phyloP scores from a whole-genome alignment of 106 monocot species.

The Apostasia shenzhenica region DNA sequence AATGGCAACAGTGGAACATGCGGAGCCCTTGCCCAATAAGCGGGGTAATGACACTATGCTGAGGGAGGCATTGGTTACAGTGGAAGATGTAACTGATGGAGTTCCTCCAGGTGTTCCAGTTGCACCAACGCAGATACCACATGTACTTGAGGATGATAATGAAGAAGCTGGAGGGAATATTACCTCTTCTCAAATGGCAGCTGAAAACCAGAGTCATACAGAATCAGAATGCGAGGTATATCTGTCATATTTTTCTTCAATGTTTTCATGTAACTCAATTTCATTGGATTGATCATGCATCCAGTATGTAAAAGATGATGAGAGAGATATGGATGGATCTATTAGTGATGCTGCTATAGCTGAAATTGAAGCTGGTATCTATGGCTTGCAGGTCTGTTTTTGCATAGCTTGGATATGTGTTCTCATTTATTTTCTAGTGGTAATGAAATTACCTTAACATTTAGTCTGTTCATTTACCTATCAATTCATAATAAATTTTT shows the following conservation, averaged over 20 bases:
- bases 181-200: conserved; percentile 16
- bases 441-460: neutral
- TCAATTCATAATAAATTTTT: too few species aligned
- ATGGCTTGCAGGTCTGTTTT: conserved; percentile 83
- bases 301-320: conserved; percentile 43
- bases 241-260: neutral
- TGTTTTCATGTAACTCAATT: neutral
- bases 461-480: too few species aligned
- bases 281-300: conserved; percentile 1
- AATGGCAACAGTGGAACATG: conserved; percentile 1
- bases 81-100: conserved; percentile 76
- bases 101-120: conserved; percentile 37
- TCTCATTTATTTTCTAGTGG: neutral
- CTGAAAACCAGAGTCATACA: conserved; percentile 22
- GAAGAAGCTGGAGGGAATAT: conserved; percentile 21
- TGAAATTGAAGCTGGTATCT: conserved; percentile 83
- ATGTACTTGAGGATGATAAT: conserved; percentile 32
- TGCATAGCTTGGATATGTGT: neutral
- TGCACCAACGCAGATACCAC: conserved; percentile 36
- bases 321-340: conserved; percentile 33
- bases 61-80: conserved; percentile 21
- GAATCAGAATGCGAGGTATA: conserved; percentile 44
- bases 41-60: conserved; percentile 3
- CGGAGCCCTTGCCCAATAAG: neutral
- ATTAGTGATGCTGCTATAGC: conserved; percentile 64